Evolutionary conservation across 208 protist genomes (phyloP).

Genomic region (Leishmania mexicana): DNA sequence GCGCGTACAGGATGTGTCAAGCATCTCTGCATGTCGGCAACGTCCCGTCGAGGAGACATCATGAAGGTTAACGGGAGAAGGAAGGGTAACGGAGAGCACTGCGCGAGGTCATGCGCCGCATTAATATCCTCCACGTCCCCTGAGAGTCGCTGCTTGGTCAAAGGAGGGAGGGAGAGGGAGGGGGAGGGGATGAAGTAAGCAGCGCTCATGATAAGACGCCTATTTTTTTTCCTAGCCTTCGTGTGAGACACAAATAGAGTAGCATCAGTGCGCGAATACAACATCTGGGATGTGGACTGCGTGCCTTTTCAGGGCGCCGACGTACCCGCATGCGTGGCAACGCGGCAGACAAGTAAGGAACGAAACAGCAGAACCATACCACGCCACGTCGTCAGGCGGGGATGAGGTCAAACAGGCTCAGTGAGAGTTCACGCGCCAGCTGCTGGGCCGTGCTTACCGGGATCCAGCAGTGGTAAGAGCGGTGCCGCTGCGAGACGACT

Average conservation of each 20-base stretch:
- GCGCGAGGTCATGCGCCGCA: not conserved
- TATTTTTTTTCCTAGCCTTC: not conserved
- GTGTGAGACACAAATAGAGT: not conserved
- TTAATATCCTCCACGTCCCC: not conserved
- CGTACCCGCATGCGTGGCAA: not conserved
- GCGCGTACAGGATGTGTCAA: not conserved
- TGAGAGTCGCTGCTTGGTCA: not conserved
- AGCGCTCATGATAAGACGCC: not conserved
- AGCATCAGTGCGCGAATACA: not conserved
- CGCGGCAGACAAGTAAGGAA: not conserved
- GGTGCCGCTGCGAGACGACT: conserved; percentile 27
- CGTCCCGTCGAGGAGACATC: not conserved
- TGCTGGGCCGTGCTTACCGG: conserved; percentile 72
- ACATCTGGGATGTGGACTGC: not conserved
- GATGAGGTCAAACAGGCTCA: conserved; percentile 83
- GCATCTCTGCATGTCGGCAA: not conserved
- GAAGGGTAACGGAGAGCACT: not conserved
- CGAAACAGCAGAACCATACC: not conserved
- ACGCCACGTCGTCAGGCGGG: conserved; percentile 32
- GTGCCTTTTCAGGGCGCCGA: not conserved
- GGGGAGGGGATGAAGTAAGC: not conserved
- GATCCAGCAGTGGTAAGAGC: conserved; percentile 79
- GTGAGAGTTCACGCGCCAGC: conserved; percentile 53
- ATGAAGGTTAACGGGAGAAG: not conserved
- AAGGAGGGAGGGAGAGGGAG: not conserved